Evolutionary conservation across 805 yeast species (phyloP), one percentile per base, ranked within the genome.

Genomic region (Lachancea mirantina): DNA sequence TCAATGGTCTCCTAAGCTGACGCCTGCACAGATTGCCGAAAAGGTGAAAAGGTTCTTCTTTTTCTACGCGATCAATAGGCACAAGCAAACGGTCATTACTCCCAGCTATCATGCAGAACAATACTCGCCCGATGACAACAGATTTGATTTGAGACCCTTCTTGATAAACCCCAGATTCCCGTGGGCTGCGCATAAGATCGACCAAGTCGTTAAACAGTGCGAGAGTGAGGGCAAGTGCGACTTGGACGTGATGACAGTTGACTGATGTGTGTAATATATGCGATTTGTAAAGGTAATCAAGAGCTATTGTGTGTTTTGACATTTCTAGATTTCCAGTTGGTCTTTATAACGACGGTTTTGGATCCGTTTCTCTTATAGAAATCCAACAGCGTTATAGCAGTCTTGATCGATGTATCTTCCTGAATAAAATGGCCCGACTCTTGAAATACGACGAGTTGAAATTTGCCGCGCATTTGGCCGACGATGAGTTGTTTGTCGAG

Each of bases 391-490:
- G 80, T 70, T 0, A 71, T 37, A 0, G 88, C 80, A 0, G 83
- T 68, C 46, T 79, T 80, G 3, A 51, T 58, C 0, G 96, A 92
- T 5, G 72, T 68, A 55, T 92, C 99, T 52, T 92, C 98, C 29
- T 92, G 98, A n/a, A 94, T 63, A 46, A 88, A 92, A 59, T 92
- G 99, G 1, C 97, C 96, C 2, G 87, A 66, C 34, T 78, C 80
- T 41, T 70, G 74, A 53, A 85, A 79, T 4, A 87, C 92, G 9
- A 84, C 76, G 24, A 92, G 67, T 59, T 94, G 99, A 56, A 81
- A 92, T 53, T 77, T 79, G 2, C 99, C 99, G 59, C 88, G 97
- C 98, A 92, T 92, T 58, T 94, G 98, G 1, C 96, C 99, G 32
- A 92, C 77, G 57, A 88, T 85, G 29, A 92, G 64, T 23, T 72